Percentiles rank a stretch among this genome's conserved stretches.
phyloP scores from a whole-genome alignment of 2,329 filamentous ascomycete genomes.

The Penicillium expansum region DNA sequence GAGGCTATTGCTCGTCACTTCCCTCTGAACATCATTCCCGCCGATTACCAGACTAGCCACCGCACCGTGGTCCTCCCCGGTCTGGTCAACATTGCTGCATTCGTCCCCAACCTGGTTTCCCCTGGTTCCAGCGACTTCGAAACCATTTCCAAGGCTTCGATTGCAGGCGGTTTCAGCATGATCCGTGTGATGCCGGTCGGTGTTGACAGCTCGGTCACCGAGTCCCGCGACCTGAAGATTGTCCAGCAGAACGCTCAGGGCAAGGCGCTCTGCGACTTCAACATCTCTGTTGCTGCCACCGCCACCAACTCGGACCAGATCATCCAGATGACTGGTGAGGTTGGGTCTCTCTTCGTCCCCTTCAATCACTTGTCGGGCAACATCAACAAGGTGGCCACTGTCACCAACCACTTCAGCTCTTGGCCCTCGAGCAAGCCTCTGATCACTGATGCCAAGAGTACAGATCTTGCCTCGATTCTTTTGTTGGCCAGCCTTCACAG shows the following conservation, averaged over 20 bases:
- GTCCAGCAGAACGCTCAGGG: constrained; percentile 69
- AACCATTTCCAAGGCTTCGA: constrained; percentile 68
- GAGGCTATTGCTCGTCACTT: constrained; percentile 91
- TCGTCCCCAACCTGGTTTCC: constrained; percentile 69
- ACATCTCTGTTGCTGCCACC: constrained; percentile 73
- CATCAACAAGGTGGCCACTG: constrained; percentile 77
- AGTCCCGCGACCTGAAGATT: constrained; percentile 66
- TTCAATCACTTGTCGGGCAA: constrained; percentile 79
- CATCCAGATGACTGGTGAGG: constrained; percentile 67
- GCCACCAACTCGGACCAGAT: constrained; percentile 72
- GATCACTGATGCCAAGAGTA: constrained; percentile 76
- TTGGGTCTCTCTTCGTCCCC: constrained; percentile 77
- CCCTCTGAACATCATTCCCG: constrained; percentile 74
- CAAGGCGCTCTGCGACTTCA: constrained; percentile 72
- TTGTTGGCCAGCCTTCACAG: constrained; percentile 74
- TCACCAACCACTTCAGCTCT: constrained; percentile 73
- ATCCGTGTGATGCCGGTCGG: constrained; percentile 75
- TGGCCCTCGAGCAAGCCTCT: constrained; percentile 79
- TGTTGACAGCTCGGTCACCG: constrained; percentile 68
- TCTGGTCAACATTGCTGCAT: constrained; percentile 74
- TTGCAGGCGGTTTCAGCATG: constrained; percentile 76
- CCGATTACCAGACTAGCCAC: constrained; percentile 91
- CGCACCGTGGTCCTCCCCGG: constrained; percentile 70
- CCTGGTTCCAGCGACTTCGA: constrained; percentile 66
- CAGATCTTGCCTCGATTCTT: constrained; percentile 76